A percentile compares a stretch with the other conserved stretches of the same genome.
Conservation (phyloP, 176 grass and related monocot genomes). For the Rhynchospora breviuscula region DNA sequence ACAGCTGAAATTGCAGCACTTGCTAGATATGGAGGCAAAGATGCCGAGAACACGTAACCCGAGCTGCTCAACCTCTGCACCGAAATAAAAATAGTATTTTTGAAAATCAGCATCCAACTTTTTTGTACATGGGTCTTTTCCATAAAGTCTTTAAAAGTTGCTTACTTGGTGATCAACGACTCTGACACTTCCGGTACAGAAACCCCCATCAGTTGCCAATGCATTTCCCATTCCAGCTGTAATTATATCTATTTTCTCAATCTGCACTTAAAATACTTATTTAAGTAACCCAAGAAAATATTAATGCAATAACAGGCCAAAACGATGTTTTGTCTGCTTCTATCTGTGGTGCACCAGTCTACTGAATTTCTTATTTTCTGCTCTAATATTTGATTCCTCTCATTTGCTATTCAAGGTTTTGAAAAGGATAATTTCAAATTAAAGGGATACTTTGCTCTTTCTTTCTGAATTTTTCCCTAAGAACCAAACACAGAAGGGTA, state of each 20-base stretch:
- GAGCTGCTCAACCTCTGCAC: conserved; percentile 82
- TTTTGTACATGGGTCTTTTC: background rate
- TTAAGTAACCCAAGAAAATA: conserved; percentile 8
- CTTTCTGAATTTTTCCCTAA: background rate
- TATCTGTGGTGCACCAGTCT: background rate
- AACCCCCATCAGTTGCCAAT: conserved; percentile 84
- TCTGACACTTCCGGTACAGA: conserved; percentile 87
- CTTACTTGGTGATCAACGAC: conserved; percentile 96
- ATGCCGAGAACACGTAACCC: conserved; percentile 91
- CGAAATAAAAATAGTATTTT: conserved; percentile 19
- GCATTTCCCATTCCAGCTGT: conserved; percentile 98
- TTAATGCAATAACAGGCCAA: background rate
- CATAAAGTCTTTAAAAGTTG: background rate
- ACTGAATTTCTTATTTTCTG: background rate
- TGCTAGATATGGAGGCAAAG: conserved; percentile 90
- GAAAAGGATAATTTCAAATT: background rate
- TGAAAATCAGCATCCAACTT: background rate
- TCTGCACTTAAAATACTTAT: conserved; percentile 33
- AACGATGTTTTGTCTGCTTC: background rate
- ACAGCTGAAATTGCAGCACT: conserved; percentile 76
- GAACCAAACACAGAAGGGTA: background rate
- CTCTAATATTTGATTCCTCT: background rate
- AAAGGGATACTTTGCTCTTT: background rate
- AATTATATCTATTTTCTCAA: conserved; percentile 97
- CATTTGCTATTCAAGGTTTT: background rate